Evolutionary conservation across 129 eudicot genomes (phyloP).

Genomic region (Calendula officinalis): DNA sequence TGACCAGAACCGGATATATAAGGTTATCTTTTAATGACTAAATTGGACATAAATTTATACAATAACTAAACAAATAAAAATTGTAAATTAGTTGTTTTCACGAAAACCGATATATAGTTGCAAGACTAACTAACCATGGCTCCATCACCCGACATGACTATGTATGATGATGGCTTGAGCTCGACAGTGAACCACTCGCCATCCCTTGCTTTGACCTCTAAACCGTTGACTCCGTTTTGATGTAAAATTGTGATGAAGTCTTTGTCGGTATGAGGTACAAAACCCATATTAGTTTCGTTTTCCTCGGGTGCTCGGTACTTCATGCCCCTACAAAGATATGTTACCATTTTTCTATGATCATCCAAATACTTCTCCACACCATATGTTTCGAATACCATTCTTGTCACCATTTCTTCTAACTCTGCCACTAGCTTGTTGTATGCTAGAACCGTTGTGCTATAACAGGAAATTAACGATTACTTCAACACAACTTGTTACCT

Average conservation of each 20-base stretch:
- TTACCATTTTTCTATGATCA: slow-evolving; percentile 35
- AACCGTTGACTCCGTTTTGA: slow-evolving; percentile 61
- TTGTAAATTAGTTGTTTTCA: neutral
- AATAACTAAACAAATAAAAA: neutral
- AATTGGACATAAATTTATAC: too few relatives aligned
- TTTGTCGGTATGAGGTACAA: slow-evolving; percentile 74
- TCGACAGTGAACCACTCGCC: slow-evolving; percentile 70
- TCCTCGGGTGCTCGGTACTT: slow-evolving; percentile 48
- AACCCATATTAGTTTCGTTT: slow-evolving; percentile 50
- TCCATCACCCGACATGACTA: slow-evolving; percentile 77
- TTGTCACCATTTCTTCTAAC: slow-evolving; percentile 56
- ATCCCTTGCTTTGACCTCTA: slow-evolving; percentile 66
- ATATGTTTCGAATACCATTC: slow-evolving; percentile 63
- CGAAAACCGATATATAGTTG: neutral
- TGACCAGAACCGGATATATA: neutral
- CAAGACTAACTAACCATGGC: slow-evolving; percentile 48
- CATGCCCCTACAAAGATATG: slow-evolving; percentile 65
- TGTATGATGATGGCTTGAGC: slow-evolving; percentile 55
- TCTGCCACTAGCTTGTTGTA: slow-evolving; percentile 49
- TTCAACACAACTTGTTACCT: neutral
- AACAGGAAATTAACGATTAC: neutral
- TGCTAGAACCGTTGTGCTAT: slow-evolving; percentile 39
- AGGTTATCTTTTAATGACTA: neutral
- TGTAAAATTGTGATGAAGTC: slow-evolving; percentile 66
- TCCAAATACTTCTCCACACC: slow-evolving; percentile 52